These are phyloP conservation scores for Tetradesmus lagerheimii DNA, from an alignment of 139 green algal species.

Conservation along the genomic window DNA sequence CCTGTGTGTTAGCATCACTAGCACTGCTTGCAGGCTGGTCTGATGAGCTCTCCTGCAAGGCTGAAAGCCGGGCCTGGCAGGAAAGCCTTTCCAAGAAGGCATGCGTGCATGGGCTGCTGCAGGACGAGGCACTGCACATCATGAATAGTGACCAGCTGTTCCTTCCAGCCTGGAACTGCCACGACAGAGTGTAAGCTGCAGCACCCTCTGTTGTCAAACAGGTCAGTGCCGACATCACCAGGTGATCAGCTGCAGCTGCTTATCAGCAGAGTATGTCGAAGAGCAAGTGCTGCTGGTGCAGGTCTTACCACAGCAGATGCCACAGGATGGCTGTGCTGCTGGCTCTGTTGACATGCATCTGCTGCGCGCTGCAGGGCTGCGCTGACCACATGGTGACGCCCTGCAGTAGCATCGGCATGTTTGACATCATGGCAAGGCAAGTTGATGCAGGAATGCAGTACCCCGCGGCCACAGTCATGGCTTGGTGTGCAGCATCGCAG, in stretches of 20 bases:
- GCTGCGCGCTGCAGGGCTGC: background rate
- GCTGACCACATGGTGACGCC: background rate
- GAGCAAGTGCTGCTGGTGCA: background rate
- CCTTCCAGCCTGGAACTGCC: too few relatives aligned
- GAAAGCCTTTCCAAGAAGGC: too few relatives aligned
- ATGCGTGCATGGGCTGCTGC: too few relatives aligned
- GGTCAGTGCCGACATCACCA: too few relatives aligned
- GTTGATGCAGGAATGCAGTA: background rate
- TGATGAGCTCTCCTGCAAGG: too few relatives aligned
- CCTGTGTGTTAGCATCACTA: too few relatives aligned
- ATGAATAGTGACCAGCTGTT: too few relatives aligned
- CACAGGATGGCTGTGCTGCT: conserved; percentile 25
- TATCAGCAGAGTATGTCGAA: background rate
- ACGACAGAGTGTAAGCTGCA: too few relatives aligned
- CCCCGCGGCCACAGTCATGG: background rate
- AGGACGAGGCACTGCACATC: too few relatives aligned
- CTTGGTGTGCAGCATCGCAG: background rate
- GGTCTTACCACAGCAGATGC: background rate
- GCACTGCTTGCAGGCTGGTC: too few relatives aligned
- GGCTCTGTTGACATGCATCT: conserved; percentile 21
- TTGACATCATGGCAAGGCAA: background rate
- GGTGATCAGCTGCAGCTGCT: background rate
- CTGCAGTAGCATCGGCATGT: background rate
- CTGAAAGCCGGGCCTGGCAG: too few relatives aligned
- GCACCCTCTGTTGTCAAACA: too few relatives aligned